phyloP scores from a whole-genome alignment of 345 rosid species.

The Pugionium cornutum region DNA sequence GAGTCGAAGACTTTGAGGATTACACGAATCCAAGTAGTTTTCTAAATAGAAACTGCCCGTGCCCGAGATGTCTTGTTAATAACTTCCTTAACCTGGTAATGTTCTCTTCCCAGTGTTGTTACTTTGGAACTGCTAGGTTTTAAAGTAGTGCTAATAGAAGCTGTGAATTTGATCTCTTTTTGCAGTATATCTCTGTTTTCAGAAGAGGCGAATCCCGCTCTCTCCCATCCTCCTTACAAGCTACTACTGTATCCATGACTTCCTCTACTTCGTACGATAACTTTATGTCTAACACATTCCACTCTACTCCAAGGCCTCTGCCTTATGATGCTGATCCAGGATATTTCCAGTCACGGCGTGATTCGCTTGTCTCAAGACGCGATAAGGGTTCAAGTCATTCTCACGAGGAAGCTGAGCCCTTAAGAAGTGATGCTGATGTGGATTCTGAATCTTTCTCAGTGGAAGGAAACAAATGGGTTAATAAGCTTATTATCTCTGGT shows the following conservation, averaged over 20 bases:
- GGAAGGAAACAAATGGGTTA: conserved; percentile 62
- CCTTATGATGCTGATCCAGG: conserved; percentile 89
- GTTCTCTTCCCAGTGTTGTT: no score
- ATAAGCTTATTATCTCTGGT: conserved; percentile 14
- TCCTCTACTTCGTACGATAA: conserved; percentile 67
- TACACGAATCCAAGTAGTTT: conserved; percentile 61
- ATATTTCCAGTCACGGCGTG: conserved; percentile 55
- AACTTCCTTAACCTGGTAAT: conserved; percentile 66
- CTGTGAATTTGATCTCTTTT: conserved; percentile 12
- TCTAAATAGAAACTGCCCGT: conserved; percentile 63
- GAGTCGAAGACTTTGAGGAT: conserved; percentile 60
- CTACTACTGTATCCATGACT: conserved; percentile 59
- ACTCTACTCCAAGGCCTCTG: conserved; percentile 93
- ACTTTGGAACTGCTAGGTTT: no score
- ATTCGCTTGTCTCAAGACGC: conserved; percentile 60
- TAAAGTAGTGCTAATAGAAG: no score
- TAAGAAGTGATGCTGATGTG: conserved; percentile 59
- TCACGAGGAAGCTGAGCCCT: conserved; percentile 77
- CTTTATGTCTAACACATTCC: conserved; percentile 75
- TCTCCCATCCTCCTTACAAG: conserved; percentile 69
- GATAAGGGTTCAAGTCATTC: conserved; percentile 90
- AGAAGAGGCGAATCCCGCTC: conserved; percentile 77
- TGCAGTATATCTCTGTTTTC: conserved; percentile 72
- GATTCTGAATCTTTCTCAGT: conserved; percentile 59
- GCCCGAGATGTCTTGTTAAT: conserved; percentile 71